Base-by-base conservation (phyloP, 2,329 filamentous ascomycete species). In the Cladosporium sp. region DNA sequence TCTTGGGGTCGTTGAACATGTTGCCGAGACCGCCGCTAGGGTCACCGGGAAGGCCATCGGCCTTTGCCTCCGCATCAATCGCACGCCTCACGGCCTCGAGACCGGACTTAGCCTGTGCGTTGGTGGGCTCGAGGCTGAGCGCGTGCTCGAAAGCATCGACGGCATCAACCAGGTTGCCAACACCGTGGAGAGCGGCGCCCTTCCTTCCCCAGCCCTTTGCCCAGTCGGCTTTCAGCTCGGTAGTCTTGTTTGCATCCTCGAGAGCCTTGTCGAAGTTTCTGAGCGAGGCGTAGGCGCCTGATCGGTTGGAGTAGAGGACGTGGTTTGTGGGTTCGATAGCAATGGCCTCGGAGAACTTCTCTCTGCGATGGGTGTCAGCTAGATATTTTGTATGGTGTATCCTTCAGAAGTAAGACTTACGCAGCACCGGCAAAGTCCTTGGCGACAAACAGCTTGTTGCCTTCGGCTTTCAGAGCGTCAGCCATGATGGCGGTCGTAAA, bases 271-370 rank as follows among this genome's bases (percentile, higher is more conserved):
- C 80, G 82, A 89, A 99, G 60, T 97, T 86, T 75, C 87, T 90
- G 76, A 96, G 89, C 55, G 94, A 97, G 45, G 93, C 90, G 72
- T 96, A 86, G 50, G 85, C 83, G 60, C 84, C 94, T 30, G 94
- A 97, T 67, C 94, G 88, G 79, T 99, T 99, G 72, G 92, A 97
- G 83, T 93, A 99, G 59, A 99, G 88, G 66, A 99, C 93, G 76
- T 99, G 94, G 76, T 99, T 99, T 62, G 81, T 79, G 51, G 92
- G 88, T 64, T 97, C 90, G 70, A 96, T 78, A 59, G 86, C 88
- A 72, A 99, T 97, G 55, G 94, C 94, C 77, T 96, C 84, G 59
- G 92, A 89, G 78, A 99, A 99, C 73, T 97, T 94, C 67, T 92
- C 88, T 74, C 93, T 97, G 67, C 43, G 50, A 42, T 40, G 43